These are phyloP conservation scores for Mortierella polycephala DNA, from an alignment of 371 early-diverging fungal species.

Conservation along the genomic window DNA sequence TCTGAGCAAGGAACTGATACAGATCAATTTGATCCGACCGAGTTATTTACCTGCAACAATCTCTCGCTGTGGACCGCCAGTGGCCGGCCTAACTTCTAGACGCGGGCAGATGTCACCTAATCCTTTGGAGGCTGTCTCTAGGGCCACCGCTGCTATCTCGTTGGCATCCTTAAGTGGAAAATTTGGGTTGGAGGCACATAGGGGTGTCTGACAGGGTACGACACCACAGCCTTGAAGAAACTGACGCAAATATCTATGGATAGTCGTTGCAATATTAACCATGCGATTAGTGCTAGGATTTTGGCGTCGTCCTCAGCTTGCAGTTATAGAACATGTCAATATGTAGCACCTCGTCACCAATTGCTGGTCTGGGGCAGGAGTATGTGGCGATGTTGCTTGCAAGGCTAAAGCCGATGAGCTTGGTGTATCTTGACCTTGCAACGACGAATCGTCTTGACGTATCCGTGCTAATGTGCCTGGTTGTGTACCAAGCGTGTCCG, in stretches of 20 bases:
- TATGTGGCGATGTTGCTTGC: not conserved
- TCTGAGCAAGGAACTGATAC: not conserved
- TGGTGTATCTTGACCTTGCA: slow-evolving; percentile 6
- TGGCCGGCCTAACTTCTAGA: slow-evolving; percentile 11
- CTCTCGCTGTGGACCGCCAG: slow-evolving; percentile 26
- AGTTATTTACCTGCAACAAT: slow-evolving; percentile 33
- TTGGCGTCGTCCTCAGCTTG: not conserved
- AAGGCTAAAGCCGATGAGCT: not conserved
- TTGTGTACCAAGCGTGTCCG: slow-evolving; percentile 9
- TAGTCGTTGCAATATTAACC: too few species aligned
- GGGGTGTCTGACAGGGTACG: slow-evolving; percentile 19
- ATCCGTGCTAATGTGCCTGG: slow-evolving; percentile 1
- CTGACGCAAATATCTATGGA: slow-evolving; percentile 38
- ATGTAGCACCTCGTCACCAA: slow-evolving; percentile 24
- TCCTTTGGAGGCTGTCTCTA: slow-evolving; percentile 28
- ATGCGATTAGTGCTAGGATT: not conserved
- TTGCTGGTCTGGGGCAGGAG: slow-evolving; percentile 21
- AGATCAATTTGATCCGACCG: too few species aligned
- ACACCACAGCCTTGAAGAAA: slow-evolving; percentile 45
- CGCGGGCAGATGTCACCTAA: slow-evolving; percentile 35
- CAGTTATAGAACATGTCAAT: not conserved
- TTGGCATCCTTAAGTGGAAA: slow-evolving; percentile 40
- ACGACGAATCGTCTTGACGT: slow-evolving; percentile 5
- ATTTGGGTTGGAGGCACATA: slow-evolving; percentile 40
- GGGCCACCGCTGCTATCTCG: slow-evolving; percentile 39